Evolutionary conservation across 2,329 filamentous ascomycete genomes (phyloP), one percentile per base, ranked within the genome.

Genomic region (Cercospora sp.): DNA sequence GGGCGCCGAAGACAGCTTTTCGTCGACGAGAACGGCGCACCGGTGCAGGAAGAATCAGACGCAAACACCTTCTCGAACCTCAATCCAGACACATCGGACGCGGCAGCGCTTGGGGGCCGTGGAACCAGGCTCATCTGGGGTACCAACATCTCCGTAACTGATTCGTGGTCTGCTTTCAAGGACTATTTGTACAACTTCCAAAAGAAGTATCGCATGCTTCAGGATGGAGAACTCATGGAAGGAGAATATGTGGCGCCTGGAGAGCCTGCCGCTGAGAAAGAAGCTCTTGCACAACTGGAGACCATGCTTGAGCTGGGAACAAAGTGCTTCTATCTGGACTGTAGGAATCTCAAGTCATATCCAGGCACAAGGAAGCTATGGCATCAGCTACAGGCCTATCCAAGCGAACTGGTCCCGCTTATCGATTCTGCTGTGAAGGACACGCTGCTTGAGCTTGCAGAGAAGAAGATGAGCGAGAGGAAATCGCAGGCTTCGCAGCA

Each of bases 371-470:
- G 90, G 74, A 98, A 98, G 82, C 84, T 99, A 66, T 98, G 93
- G 92, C 92, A 98, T 79, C 96, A 99, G 80, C 85, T 96, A 67
- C 92, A 97, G 78, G 90, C 91, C 13, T 99, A 97, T 77, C 95
- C 95, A 0, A 93, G 95, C 77, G 95, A 99, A 85, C 94, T 99
- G 63, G 91, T 99, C 55, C 94, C 94, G 2, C 86, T 98, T 58
- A 97, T 99, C 91, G 96, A 99, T 85, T 92, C 97, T 79, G 89
- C 90, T 5, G 88, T 97, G 61, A 96, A 97, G 77, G 94, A 99
- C 81, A 85, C 93, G 64, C 97, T 98, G 90, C 88, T 95, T 26
- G 94, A 97, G 77, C 83, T 98, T 61, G 93, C 94, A 0, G 88
- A 91, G 70, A 89, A 90, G 68, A 91, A 96, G 75, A 92, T 91